These are phyloP conservation scores for Oryza longistaminata DNA, from an alignment of 176 grass and related monocot genomes.

Conservation along the genomic window DNA sequence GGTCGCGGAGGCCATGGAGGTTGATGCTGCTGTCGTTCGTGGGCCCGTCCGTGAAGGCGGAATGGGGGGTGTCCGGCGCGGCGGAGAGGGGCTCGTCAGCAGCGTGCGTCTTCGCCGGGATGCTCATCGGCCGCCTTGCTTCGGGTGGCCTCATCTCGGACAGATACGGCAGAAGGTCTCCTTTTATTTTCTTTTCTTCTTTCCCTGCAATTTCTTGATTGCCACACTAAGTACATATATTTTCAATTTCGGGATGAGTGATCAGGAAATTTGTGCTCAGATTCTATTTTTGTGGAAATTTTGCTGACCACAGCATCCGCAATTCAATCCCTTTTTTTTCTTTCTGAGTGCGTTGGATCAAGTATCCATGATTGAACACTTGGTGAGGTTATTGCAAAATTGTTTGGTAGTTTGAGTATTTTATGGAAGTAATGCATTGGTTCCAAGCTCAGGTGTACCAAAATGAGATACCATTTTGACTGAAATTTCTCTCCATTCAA, in stretches of 20 bases:
- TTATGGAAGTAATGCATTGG: no score
- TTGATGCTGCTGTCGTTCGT: conserved; percentile 69
- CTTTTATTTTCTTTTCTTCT: background rate
- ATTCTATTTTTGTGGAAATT: background rate
- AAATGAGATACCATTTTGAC: no score
- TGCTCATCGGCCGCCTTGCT: conserved; percentile 48
- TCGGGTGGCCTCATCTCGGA: conserved; percentile 53
- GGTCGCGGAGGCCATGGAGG: conserved; percentile 57
- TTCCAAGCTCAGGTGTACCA: no score
- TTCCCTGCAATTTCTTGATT: background rate
- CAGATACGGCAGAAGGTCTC: conserved; percentile 56
- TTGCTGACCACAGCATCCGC: background rate
- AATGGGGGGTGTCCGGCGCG: conserved; percentile 48
- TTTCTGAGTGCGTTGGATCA: background rate
- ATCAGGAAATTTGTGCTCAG: background rate
- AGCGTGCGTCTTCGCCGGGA: conserved; percentile 62
- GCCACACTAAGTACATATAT: background rate
- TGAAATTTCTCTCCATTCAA: no score
- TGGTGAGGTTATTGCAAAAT: background rate
- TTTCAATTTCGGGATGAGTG: background rate
- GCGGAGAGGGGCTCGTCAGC: conserved; percentile 50
- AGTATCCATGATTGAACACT: background rate
- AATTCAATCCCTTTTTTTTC: background rate
- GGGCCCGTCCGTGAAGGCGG: conserved; percentile 44
- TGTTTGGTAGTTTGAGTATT: no score